These are phyloP conservation scores for Flaveria brownii DNA, from an alignment of 129 eudicot species.

Conservation along the genomic window DNA sequence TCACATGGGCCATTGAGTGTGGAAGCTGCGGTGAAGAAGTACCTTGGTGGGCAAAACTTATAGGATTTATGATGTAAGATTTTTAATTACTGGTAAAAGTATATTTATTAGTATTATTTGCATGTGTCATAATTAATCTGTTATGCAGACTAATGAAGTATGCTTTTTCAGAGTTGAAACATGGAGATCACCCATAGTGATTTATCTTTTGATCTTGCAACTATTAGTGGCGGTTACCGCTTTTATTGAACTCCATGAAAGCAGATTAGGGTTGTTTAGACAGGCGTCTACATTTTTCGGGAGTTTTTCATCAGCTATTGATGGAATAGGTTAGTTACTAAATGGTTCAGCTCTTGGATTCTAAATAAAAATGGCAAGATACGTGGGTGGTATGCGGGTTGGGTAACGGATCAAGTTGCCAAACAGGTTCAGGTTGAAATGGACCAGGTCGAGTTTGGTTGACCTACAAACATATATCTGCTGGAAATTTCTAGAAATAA, in stretches of 20 bases:
- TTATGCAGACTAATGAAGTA: constrained; percentile 8
- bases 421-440: background rate
- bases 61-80: constrained; percentile 51
- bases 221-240: constrained; percentile 42
- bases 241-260: constrained; percentile 43
- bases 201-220: constrained; percentile 48
- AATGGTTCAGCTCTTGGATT: constrained; percentile 9
- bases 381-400: background rate
- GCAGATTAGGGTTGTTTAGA: constrained; percentile 37
- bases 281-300: constrained; percentile 30
- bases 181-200: constrained; percentile 43
- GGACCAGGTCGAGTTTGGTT: background rate
- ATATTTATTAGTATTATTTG: constrained; percentile 2
- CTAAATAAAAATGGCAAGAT: background rate
- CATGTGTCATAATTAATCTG: background rate
- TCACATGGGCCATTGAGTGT: constrained; percentile 45
- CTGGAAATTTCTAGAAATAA: background rate
- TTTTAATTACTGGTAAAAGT: background rate
- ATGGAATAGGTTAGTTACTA: constrained; percentile 43
- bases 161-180: constrained; percentile 45
- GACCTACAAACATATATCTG: background rate
- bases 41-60: constrained; percentile 52
- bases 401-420: background rate
- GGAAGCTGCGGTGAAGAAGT: constrained; percentile 33
- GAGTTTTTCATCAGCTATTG: constrained; percentile 38